These are phyloP conservation scores for Cucumis hystrix DNA, from an alignment of 306 rosid species.

Conservation along the genomic window DNA sequence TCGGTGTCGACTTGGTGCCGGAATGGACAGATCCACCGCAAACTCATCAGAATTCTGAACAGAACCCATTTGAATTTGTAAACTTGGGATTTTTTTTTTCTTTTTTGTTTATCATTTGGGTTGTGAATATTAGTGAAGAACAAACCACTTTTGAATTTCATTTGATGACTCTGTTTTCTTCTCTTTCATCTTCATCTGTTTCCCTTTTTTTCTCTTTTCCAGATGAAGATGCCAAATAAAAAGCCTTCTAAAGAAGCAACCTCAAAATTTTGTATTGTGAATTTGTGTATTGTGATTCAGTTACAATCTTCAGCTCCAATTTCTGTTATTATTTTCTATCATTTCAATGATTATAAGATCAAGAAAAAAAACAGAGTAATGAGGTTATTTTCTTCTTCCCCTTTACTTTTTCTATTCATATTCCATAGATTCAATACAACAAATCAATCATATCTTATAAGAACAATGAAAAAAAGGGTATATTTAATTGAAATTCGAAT, in stretches of 20 bases:
- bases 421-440: background rate
- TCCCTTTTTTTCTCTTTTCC: background rate
- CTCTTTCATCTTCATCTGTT: background rate
- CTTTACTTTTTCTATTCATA: background rate
- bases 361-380: background rate
- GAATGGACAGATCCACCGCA: slow-evolving; percentile 11
- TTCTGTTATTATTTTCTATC: background rate
- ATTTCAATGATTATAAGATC: background rate
- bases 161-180: background rate
- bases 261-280: background rate
- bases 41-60: slow-evolving; percentile 45
- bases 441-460: background rate
- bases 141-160: background rate
- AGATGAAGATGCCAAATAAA: background rate
- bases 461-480: background rate
- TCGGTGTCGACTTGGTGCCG: slow-evolving; percentile 6
- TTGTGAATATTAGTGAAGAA: background rate
- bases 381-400: background rate
- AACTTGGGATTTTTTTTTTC: slow-evolving; percentile 3
- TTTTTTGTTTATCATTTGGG: background rate
- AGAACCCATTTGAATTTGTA: slow-evolving; percentile 14
- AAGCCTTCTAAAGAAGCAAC: background rate
- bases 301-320: background rate
- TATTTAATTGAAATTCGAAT: background rate
- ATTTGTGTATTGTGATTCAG: background rate